A percentile compares a stretch with the other conserved stretches of the same genome.
Evolutionary conservation across 768 basidiomycete genomes (phyloP).

Genomic region (Naganishia randhawae): DNA sequence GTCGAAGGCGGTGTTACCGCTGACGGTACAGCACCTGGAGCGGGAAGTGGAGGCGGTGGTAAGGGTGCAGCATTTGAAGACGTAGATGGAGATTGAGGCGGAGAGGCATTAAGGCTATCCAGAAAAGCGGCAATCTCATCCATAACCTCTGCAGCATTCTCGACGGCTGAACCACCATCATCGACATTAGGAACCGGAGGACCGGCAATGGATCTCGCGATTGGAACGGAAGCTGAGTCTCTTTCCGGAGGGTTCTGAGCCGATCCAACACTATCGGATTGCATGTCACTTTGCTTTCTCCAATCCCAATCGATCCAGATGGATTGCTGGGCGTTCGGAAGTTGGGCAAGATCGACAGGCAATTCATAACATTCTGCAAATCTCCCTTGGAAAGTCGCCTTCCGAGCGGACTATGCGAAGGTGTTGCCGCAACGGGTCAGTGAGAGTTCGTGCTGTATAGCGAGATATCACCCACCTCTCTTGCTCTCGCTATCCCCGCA

Average conservation of each 20-base stretch:
- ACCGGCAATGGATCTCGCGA: not conserved
- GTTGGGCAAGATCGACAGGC: not conserved
- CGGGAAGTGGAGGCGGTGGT: not conserved
- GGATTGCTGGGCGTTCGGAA: not conserved
- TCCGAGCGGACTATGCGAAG: not conserved
- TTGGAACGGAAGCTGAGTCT: not conserved
- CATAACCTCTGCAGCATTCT: not conserved
- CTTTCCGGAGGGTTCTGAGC: not conserved
- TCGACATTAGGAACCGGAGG: not conserved
- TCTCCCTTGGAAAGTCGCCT: not conserved
- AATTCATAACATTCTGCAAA: not conserved
- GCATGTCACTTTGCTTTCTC: not conserved
- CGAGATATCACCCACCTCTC: not conserved
- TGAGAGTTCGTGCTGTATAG: not conserved
- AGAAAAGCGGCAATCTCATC: not conserved
- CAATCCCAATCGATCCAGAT: slow-evolving; percentile 9
- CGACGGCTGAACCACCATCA: not conserved
- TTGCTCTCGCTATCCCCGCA: not conserved
- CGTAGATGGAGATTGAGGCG: not conserved
- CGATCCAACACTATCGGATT: too few relatives aligned
- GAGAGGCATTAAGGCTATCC: not conserved
- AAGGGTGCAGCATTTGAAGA: not conserved
- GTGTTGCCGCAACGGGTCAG: not conserved
- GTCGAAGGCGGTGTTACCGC: not conserved
- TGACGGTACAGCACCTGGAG: not conserved